Conservation (phyloP, 192 early-diverging fungal species). For the Entophlyctis luteolus region DNA sequence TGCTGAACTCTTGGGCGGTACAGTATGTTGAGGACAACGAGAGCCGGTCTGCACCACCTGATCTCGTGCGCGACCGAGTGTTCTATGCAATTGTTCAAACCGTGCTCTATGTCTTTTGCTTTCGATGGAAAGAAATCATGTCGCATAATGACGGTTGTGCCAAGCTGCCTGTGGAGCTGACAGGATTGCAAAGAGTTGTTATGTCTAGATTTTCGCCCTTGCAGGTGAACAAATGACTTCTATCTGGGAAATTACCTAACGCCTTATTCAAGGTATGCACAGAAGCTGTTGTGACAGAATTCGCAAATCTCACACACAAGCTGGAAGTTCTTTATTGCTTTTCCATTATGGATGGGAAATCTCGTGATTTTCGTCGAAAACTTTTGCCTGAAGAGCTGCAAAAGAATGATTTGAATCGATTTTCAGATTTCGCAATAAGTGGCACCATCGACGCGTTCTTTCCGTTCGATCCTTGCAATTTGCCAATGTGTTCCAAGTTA, state of each 20-base stretch:
- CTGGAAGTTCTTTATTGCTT: conserved; percentile 85
- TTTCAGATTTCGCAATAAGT: no score
- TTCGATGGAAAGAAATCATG: conserved; percentile 82
- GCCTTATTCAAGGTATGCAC: conserved; percentile 69
- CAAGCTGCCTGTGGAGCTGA: conserved; percentile 41
- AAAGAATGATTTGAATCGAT: no score
- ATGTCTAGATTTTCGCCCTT: conserved; percentile 76
- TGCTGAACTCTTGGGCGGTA: conserved; percentile 65
- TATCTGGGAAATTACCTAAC: no score
- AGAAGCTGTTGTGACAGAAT: conserved; percentile 74
- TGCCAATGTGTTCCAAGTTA: conserved; percentile 63
- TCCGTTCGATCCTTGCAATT: conserved; percentile 87
- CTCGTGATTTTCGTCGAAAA: no score
- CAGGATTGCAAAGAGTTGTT: conserved; percentile 69
- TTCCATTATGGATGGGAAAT: no score
- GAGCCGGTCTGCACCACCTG: no score
- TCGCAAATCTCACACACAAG: conserved; percentile 71
- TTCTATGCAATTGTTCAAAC: conserved; percentile 88
- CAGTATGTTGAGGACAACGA: conserved; percentile 71
- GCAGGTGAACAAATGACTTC: conserved; percentile 57
- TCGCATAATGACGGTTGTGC: conserved; percentile 1
- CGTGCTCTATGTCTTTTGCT: conserved; percentile 89
- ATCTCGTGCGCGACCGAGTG: neutral
- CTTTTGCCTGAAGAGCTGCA: no score
- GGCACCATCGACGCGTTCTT: conserved; percentile 80